Conservation (phyloP, 2,329 filamentous ascomycete genomes). For the Dactylellina cionopaga region DNA sequence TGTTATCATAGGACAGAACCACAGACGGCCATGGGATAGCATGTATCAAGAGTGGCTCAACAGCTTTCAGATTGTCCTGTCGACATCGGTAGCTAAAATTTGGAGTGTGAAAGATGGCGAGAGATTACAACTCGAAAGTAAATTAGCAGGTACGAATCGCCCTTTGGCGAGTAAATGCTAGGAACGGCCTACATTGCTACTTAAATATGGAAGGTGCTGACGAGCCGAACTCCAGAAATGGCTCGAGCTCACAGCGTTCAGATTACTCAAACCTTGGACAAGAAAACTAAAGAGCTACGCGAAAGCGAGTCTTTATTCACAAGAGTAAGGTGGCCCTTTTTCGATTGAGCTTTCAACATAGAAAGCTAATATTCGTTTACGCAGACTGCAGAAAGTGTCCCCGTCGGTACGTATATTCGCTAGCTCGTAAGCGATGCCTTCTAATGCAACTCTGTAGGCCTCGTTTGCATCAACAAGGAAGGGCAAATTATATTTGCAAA, state of each 20-base stretch:
- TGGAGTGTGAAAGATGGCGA: constrained; percentile 49
- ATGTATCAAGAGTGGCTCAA: constrained; percentile 70
- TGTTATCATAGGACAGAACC: constrained; percentile 80
- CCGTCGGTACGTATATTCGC: constrained; percentile 68
- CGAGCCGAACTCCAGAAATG: constrained; percentile 10
- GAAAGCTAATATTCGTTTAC: not conserved
- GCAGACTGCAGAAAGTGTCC: constrained; percentile 85
- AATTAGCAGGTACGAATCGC: constrained; percentile 33
- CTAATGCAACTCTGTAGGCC: constrained; percentile 57
- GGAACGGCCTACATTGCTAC: not conserved
- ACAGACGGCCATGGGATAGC: constrained; percentile 78
- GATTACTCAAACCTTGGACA: constrained; percentile 37
- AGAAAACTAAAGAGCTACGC: constrained; percentile 68
- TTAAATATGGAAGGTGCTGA: not conserved
- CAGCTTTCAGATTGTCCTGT: constrained; percentile 58
- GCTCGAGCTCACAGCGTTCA: constrained; percentile 38
- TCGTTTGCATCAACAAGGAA: constrained; percentile 80
- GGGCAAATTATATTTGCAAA: constrained; percentile 83
- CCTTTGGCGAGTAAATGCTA: too few species aligned
- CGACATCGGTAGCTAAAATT: constrained; percentile 41
- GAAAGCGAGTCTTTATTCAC: constrained; percentile 82
- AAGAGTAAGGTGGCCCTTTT: not conserved
- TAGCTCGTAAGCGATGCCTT: not conserved
- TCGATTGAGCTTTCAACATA: not conserved
- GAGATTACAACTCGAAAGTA: constrained; percentile 30